Evolutionary conservation across 768 basidiomycete genomes (phyloP).

Genomic region (Kwoniella pini): DNA sequence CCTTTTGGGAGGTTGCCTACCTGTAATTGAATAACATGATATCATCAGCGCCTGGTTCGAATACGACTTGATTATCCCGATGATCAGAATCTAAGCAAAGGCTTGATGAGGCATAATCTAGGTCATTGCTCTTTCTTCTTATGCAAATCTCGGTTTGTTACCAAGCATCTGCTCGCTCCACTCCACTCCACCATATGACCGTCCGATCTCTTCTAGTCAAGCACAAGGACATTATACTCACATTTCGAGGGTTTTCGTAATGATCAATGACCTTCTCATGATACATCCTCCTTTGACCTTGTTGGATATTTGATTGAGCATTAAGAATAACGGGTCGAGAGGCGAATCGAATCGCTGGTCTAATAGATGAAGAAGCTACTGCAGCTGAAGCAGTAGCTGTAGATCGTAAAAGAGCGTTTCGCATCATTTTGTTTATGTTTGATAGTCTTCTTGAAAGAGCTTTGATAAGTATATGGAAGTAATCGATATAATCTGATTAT

Average conservation of each 20-base stretch:
- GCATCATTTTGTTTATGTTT: conserved; percentile 29
- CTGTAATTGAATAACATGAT: conserved; percentile 59
- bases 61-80: no score
- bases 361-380: conserved; percentile 30
- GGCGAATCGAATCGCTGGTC: conserved; percentile 17
- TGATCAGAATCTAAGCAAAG: no score
- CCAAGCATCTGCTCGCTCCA: neutral
- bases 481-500: conserved; percentile 3
- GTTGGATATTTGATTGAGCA: conserved; percentile 26
- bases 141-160: no score
- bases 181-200: conserved; percentile 4
- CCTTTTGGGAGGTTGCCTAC: conserved; percentile 94
- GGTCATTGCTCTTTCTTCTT: no score
- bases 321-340: neutral
- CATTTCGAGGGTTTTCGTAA: conserved; percentile 96
- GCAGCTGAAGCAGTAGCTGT: conserved; percentile 29
- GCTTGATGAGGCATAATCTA: no score
- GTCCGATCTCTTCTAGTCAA: neutral
- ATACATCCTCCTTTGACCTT: conserved; percentile 64
- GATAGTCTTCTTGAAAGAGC: neutral
- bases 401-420: conserved; percentile 26
- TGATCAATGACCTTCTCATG: conserved; percentile 88
- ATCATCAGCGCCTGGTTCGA: conserved; percentile 64
- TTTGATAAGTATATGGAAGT: neutral
- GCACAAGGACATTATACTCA: conserved; percentile 57